These are phyloP conservation scores for Suillus tomentosus DNA, from an alignment of 768 basidiomycete genomes.

Conservation along the genomic window DNA sequence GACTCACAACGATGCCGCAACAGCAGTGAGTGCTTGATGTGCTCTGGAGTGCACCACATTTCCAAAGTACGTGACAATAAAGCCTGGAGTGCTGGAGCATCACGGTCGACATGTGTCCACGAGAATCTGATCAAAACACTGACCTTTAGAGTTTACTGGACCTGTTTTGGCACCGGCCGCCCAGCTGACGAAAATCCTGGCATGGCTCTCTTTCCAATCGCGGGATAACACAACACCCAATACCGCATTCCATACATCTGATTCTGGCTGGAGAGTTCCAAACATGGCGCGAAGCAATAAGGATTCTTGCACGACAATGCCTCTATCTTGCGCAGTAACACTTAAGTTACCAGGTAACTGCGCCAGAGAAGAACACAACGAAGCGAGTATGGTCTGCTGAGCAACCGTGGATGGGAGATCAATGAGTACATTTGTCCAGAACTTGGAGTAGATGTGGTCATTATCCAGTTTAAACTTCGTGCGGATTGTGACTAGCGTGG, in stretches of 20 bases:
- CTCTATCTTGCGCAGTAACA: conserved; percentile 36
- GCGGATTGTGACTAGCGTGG: conserved; percentile 52
- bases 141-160: conserved; percentile 34
- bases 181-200: conserved; percentile 74
- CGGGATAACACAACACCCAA: conserved; percentile 52
- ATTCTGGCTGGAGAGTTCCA: conserved; percentile 46
- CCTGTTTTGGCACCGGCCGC: conserved; percentile 46
- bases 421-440: conserved; percentile 51
- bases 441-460: conserved; percentile 42
- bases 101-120: conserved; percentile 14
- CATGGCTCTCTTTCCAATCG: conserved; percentile 60
- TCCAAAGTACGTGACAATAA: conserved; percentile 55
- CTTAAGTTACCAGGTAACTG: conserved; percentile 34
- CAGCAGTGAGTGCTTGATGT: conserved; percentile 78
- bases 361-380: conserved; percentile 55
- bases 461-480: conserved; percentile 30
- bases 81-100: conserved; percentile 40
- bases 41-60: conserved; percentile 74
- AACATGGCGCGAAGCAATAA: conserved; percentile 52
- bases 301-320: conserved; percentile 55
- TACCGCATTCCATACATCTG: conserved; percentile 53
- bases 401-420: conserved; percentile 52
- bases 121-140: background rate
- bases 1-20: conserved; percentile 74
- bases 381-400: conserved; percentile 59